Conservation (phyloP, 768 basidiomycete species). For the Lactifluus rugatus region DNA sequence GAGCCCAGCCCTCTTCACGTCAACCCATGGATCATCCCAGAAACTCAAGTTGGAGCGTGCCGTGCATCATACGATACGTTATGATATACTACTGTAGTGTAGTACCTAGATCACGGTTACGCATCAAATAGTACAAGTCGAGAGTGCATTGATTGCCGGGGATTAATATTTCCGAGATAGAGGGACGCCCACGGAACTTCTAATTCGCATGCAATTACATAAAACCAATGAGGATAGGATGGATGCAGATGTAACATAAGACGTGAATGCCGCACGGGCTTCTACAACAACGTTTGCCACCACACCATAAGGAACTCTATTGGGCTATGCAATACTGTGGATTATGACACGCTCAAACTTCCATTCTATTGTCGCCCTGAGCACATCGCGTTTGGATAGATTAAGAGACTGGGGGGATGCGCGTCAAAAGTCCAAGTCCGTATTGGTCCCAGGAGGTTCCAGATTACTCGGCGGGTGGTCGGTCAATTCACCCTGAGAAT, state of each 20-base stretch:
- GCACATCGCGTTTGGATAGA: slow-evolving; percentile 7
- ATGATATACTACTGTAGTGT: neutral
- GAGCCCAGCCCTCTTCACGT: neutral
- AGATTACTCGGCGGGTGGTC: neutral
- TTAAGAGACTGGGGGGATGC: neutral
- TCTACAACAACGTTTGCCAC: neutral
- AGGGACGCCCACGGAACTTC: neutral
- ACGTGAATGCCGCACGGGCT: too few relatives aligned
- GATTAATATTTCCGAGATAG: neutral
- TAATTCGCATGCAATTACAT: neutral
- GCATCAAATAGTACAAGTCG: neutral
- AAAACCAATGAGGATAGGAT: neutral
- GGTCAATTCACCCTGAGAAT: slow-evolving; percentile 1
- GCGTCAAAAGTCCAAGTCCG: neutral
- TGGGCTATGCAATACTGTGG: neutral
- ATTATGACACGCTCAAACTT: neutral
- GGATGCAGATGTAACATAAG: neutral
- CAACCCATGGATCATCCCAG: neutral
- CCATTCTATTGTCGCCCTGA: neutral
- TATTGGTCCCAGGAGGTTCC: neutral
- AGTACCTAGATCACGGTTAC: neutral
- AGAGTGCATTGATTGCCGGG: neutral
- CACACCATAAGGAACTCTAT: neutral
- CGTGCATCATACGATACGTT: neutral
- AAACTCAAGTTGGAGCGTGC: neutral